These are phyloP conservation scores for Kluyveromyces sp. DNA, from an alignment of 1,139 yeast species.

Conservation along the genomic window DNA sequence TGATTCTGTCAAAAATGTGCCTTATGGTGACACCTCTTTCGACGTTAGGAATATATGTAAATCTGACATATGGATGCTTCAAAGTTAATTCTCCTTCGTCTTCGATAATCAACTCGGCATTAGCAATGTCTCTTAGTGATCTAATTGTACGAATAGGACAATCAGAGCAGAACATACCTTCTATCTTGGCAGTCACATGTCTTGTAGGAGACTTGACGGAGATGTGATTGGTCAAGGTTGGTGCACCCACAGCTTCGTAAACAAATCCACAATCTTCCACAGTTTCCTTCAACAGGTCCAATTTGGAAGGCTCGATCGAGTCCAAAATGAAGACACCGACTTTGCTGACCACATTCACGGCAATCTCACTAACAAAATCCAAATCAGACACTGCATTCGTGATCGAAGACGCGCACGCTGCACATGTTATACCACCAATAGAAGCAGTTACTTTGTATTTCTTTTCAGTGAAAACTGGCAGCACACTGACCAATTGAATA, in stretches of 20 bases:
- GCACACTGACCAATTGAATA: conserved; percentile 49
- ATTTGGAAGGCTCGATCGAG: conserved; percentile 27
- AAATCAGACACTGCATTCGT: conserved; percentile 42
- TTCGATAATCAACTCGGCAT: conserved; percentile 46
- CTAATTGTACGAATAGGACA: conserved; percentile 56
- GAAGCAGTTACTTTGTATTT: conserved; percentile 49
- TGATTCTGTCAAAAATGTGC: conserved; percentile 31
- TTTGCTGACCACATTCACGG: conserved; percentile 53
- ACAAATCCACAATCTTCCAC: conserved; percentile 67
- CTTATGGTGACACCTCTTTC: conserved; percentile 41
- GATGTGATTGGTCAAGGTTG: conserved; percentile 40
- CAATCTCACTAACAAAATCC: conserved; percentile 47
- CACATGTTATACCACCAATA: conserved; percentile 71
- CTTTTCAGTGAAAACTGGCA: conserved; percentile 46
- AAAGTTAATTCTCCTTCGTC: conserved; percentile 45
- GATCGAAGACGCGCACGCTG: conserved; percentile 60
- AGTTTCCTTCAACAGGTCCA: conserved; percentile 39
- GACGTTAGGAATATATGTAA: conserved; percentile 51
- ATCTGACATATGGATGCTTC: conserved; percentile 49
- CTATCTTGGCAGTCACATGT: conserved; percentile 49
- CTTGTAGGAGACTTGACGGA: conserved; percentile 44
- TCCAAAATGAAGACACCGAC: conserved; percentile 50
- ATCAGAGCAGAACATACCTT: conserved; percentile 65
- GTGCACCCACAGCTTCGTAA: conserved; percentile 37
- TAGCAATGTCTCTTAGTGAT: conserved; percentile 48